These are phyloP conservation scores for Salvia rosmarinus DNA, from an alignment of 257 asterid species.

Conservation along the genomic window DNA sequence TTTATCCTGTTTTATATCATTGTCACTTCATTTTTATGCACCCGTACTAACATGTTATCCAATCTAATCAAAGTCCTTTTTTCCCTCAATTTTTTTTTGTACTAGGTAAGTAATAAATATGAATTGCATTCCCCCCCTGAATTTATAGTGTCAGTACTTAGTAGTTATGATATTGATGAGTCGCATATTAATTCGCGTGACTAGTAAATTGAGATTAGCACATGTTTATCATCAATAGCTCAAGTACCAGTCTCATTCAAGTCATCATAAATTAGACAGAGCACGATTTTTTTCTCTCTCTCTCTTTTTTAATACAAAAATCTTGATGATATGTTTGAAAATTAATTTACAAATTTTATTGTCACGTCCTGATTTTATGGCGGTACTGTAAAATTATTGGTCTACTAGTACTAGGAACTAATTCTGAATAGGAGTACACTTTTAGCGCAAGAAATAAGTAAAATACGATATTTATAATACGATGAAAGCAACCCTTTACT, in stretches of 20 bases:
- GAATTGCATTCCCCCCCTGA: background rate
- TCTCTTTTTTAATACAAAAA: too few relatives aligned
- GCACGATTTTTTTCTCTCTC: too few relatives aligned
- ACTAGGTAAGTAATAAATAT: background rate
- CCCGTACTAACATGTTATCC: constrained; percentile 9
- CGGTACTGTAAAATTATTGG: background rate
- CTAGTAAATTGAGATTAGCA: too few relatives aligned
- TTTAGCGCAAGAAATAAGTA: background rate
- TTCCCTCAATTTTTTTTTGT: background rate
- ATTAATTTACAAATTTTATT: background rate
- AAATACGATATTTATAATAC: background rate
- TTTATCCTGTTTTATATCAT: too few relatives aligned
- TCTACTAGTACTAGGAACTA: background rate
- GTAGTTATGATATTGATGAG: too few relatives aligned
- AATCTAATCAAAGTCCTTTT: constrained; percentile 22
- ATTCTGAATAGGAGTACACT: background rate
- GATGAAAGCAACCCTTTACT: too few relatives aligned
- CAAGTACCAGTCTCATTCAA: background rate
- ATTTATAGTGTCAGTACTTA: background rate
- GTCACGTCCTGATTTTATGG: background rate
- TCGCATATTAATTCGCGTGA: too few relatives aligned
- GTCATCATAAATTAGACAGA: background rate
- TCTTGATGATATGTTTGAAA: too few relatives aligned
- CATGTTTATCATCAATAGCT: too few relatives aligned
- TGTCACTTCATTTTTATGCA: too few relatives aligned